These are phyloP conservation scores for Candida yuanshanica DNA, from an alignment of 805 yeast species.

Conservation along the genomic window DNA sequence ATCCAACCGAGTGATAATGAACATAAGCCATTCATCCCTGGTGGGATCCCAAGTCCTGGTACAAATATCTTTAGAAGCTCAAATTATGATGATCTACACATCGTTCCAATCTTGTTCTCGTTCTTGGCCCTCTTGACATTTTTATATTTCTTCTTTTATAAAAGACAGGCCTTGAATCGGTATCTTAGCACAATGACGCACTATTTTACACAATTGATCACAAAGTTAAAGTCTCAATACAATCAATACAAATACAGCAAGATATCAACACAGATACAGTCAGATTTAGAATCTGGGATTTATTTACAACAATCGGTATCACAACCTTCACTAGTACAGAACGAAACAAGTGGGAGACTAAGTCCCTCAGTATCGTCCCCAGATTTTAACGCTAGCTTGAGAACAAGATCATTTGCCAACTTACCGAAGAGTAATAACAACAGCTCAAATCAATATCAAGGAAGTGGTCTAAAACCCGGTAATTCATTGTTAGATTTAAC, in stretches of 20 bases:
- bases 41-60: conserved; percentile 10
- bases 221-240: conserved; percentile 13
- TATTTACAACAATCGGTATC: conserved; percentile 6
- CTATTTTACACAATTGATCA: conserved; percentile 9
- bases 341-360: conserved; percentile 17
- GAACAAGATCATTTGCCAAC: conserved; percentile 22
- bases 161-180: conserved; percentile 9
- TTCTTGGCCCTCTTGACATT: conserved; percentile 3
- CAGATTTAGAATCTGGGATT: conserved; percentile 21
- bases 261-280: conserved; percentile 12
- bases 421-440: conserved; percentile 4
- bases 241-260: conserved; percentile 17
- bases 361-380: conserved; percentile 16
- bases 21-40: conserved; percentile 16
- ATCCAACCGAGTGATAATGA: conserved; percentile 22
- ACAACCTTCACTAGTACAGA: not conserved
- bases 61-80: conserved; percentile 2
- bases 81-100: conserved; percentile 3
- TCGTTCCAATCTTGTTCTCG: conserved; percentile 8
- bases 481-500: conserved; percentile 18
- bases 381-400: conserved; percentile 12
- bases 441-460: not conserved
- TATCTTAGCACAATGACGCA: conserved; percentile 7
- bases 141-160: conserved; percentile 10
- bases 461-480: conserved; percentile 5